phyloP scores from a whole-genome alignment of 2,329 filamentous ascomycete genomes.

The Nannizzia gypsea region DNA sequence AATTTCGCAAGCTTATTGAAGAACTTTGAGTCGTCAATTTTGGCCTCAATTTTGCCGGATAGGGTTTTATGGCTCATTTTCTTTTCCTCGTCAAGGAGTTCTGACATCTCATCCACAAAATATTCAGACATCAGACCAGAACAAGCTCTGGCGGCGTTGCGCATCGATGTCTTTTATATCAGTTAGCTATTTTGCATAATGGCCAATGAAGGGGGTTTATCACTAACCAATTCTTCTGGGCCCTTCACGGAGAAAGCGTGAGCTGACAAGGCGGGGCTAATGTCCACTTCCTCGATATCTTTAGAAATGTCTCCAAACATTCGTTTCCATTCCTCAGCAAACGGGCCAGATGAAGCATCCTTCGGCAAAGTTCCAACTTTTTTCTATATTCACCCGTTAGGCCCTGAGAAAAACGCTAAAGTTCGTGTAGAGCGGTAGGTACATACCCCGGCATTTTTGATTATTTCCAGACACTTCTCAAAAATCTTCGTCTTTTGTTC shows the following conservation, averaged over 20 bases:
- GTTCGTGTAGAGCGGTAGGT: neutral
- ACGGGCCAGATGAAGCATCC: conserved; percentile 73
- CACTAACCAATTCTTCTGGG: conserved; percentile 65
- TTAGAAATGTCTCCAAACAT: conserved; percentile 65
- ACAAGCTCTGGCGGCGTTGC: conserved; percentile 86
- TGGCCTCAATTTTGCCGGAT: conserved; percentile 75
- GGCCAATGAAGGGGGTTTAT: conserved; percentile 4
- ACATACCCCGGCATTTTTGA: conserved; percentile 76
- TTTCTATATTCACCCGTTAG: conserved; percentile 44
- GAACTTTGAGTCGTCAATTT: conserved; percentile 87
- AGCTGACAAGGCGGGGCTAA: conserved; percentile 67
- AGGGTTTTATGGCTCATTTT: conserved; percentile 85
- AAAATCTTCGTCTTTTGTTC: conserved; percentile 88
- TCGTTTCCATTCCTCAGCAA: conserved; percentile 94
- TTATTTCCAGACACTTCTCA: conserved; percentile 66
- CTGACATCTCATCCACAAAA: conserved; percentile 97
- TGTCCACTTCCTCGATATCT: conserved; percentile 79
- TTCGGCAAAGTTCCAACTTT: conserved; percentile 82
- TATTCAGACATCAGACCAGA: conserved; percentile 91
- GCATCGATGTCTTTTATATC: conserved; percentile 60
- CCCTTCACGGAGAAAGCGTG: conserved; percentile 87
- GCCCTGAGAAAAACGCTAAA: neutral
- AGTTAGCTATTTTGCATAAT: conserved; percentile 13
- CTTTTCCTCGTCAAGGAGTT: conserved; percentile 89
- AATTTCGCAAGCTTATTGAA: conserved; percentile 77